phyloP scores from a whole-genome alignment of 306 rosid genomes.

The Quercus parvula region DNA sequence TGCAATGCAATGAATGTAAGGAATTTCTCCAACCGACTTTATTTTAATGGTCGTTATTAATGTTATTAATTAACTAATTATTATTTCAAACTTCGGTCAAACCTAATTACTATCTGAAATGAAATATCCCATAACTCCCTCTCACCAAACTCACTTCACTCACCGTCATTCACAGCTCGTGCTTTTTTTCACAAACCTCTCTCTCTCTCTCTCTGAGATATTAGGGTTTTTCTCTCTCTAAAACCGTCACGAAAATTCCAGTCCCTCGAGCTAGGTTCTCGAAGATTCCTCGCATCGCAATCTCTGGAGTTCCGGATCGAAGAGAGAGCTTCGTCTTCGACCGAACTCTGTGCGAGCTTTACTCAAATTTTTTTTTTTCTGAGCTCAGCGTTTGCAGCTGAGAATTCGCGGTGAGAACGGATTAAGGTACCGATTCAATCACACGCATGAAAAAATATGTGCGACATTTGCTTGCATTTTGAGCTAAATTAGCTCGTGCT shows the following conservation, averaged over 20 bases:
- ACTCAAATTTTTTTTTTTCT: not conserved
- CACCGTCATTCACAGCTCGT: slow-evolving; percentile 12
- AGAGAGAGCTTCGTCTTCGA: not conserved
- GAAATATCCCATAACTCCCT: not conserved
- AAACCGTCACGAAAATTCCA: slow-evolving; percentile 7
- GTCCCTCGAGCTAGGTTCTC: slow-evolving; percentile 25
- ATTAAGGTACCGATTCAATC: no score
- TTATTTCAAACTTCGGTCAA: not conserved
- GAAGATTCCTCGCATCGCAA: slow-evolving; percentile 6
- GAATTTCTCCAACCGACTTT: no score
- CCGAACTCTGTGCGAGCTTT: not conserved
- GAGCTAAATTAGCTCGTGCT: no score
- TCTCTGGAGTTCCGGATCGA: not conserved
- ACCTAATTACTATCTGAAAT: not conserved
- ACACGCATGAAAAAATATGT: no score
- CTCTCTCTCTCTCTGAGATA: not conserved
- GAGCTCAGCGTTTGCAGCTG: not conserved
- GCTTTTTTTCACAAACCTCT: not conserved
- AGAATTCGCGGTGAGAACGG: not conserved
- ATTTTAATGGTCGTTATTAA: no score
- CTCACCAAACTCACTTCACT: not conserved
- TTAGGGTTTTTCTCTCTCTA: slow-evolving; percentile 19
- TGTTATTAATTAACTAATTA: no score
- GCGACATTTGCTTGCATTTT: no score
- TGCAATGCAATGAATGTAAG: no score